These are phyloP conservation scores for Cymodocea nodosa DNA, from an alignment of 116 monocot species.

Conservation along the genomic window DNA sequence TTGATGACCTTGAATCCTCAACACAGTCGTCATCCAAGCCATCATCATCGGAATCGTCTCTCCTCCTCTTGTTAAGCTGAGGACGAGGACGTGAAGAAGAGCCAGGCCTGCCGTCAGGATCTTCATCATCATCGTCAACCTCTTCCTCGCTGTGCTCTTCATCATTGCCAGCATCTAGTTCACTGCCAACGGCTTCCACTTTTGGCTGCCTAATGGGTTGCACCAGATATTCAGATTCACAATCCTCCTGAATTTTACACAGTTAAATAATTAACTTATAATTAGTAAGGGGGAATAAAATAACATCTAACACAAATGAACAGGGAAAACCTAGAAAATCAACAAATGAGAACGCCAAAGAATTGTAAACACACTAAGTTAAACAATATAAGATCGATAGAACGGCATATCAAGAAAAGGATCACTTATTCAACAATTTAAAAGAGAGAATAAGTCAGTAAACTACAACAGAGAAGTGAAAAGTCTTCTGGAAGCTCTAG, in stretches of 20 bases:
- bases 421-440: too few species aligned
- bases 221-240: slow-evolving; percentile 33
- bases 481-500: too few species aligned
- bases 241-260: slow-evolving; percentile 25
- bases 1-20: slow-evolving; percentile 31
- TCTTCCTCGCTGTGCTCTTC: slow-evolving; percentile 38
- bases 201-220: slow-evolving; percentile 28
- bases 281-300: not conserved
- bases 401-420: too few species aligned
- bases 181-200: slow-evolving; percentile 4
- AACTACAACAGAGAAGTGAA: too few species aligned
- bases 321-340: not conserved
- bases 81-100: slow-evolving; percentile 10
- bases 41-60: slow-evolving; percentile 13
- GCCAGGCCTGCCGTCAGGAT: slow-evolving; percentile 1
- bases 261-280: not conserved
- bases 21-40: slow-evolving; percentile 18
- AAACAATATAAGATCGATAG: too few species aligned
- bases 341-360: too few species aligned
- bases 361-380: too few species aligned
- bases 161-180: slow-evolving; percentile 28
- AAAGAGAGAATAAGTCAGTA: too few species aligned
- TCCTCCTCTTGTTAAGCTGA: slow-evolving; percentile 34
- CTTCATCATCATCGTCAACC: slow-evolving; percentile 44
- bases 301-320: not conserved